Base-by-base conservation (phyloP, 345 rosid species). In the Citrus mangshanensis region DNA sequence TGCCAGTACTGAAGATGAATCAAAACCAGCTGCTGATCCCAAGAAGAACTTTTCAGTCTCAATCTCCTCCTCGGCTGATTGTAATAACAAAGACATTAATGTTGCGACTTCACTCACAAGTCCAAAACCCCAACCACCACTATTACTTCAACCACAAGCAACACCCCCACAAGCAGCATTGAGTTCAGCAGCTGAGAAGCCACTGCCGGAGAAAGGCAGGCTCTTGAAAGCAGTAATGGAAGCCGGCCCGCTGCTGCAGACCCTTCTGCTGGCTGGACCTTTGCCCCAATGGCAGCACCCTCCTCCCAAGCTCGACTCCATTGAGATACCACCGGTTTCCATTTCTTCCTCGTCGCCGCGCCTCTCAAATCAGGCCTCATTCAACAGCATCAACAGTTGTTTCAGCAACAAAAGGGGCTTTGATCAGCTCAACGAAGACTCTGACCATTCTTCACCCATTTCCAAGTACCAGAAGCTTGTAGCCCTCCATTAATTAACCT, bases 271-370 rank as follows among this genome's bases (percentile, higher is more conserved):
- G 74, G 97, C 97, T 0, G 97, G 97, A 32, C 93, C 92, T 19
- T 92, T 92, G 27, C 97, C 97, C 70, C 94, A 85, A 59, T 92
- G 97, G 97, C 91, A 89, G 67, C 90, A 89, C 75, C 97, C 97
- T 0, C 97, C 97, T 6, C 96, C 96, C 2, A 87, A 82, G 40
- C 80, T 92, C 2, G 79, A 88, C 85, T 75, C 87, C 81, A 78
- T 89, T 37, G 91, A 92, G 51, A 92, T 92, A 30, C 94, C 96
- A 25, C 95, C 91, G 0, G 88, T 91, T 46, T 77, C 84, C 74
- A 86, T 90, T 77, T 86, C 92, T 66, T 81, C 91, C 32, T 78
- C 88, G 7, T 30, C 64, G 3, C 80, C 72, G 14, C 80, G 77
- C 6, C 68, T 82, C 40, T 35, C 69, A 4, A 81, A 77, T 35